Percentiles rank a stretch among this genome's conserved stretches.
Conservation (phyloP, 1,284 basidiomycete genomes). For the Phlebopus sp. region DNA sequence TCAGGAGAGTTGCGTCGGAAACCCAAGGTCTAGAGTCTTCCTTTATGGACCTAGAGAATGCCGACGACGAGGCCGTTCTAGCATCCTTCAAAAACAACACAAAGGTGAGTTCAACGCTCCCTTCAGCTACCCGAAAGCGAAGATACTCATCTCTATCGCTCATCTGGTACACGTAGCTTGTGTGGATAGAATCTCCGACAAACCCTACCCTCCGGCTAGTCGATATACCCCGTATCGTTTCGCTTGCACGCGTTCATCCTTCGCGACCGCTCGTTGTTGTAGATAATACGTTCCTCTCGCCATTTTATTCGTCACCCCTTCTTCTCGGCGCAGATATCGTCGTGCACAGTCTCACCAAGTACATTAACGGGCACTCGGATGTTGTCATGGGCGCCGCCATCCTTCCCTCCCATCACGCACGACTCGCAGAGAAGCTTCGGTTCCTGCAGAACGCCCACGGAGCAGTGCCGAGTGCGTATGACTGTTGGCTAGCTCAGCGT, state of each 20-base stretch:
- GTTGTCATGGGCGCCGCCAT: slow-evolving; percentile 86
- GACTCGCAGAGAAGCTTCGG: slow-evolving; percentile 55
- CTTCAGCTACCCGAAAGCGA: too few species aligned
- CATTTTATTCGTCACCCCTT: slow-evolving; percentile 89
- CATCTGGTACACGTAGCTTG: slow-evolving; percentile 56
- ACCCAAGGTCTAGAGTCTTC: slow-evolving; percentile 75
- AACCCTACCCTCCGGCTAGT: slow-evolving; percentile 93
- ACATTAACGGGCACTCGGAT: slow-evolving; percentile 92
- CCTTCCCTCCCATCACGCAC: slow-evolving; percentile 55
- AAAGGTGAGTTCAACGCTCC: slow-evolving; percentile 52
- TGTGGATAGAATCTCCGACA: slow-evolving; percentile 96
- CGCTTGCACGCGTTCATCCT: slow-evolving; percentile 58
- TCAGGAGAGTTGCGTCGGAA: slow-evolving; percentile 73
- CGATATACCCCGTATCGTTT: slow-evolving; percentile 66
- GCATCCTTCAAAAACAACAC: slow-evolving; percentile 74
- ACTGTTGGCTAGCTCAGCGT: slow-evolving; percentile 89
- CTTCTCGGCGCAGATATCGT: slow-evolving; percentile 84
- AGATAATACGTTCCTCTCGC: slow-evolving; percentile 91
- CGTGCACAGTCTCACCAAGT: slow-evolving; percentile 83
- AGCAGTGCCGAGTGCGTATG: slow-evolving; percentile 84
- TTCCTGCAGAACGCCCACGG: slow-evolving; percentile 95
- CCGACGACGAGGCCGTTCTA: slow-evolving; percentile 63
- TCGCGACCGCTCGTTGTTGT: slow-evolving; percentile 76
- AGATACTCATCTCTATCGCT: not conserved
- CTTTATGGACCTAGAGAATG: slow-evolving; percentile 82